These are phyloP conservation scores for Podaxis sp. DNA, from an alignment of 768 basidiomycete genomes.

Conservation along the genomic window DNA sequence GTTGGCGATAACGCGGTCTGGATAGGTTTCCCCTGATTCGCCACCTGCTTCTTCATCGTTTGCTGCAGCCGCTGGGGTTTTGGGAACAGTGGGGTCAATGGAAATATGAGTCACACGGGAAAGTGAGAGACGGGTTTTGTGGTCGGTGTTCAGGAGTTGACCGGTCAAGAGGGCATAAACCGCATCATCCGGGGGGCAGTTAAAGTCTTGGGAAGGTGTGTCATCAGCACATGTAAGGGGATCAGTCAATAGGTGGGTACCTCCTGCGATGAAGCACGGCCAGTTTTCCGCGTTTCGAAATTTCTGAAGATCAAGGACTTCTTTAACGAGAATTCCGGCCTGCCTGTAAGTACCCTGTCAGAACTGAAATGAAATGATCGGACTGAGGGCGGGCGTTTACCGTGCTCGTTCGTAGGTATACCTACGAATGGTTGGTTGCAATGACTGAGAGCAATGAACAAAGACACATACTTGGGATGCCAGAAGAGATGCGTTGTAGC, in stretches of 20 bases:
- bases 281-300: slow-evolving; percentile 42
- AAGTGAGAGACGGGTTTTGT: slow-evolving; percentile 44
- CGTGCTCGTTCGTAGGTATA: slow-evolving; percentile 84
- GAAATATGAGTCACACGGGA: slow-evolving; percentile 75
- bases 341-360: slow-evolving; percentile 48
- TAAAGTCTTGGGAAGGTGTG: slow-evolving; percentile 63
- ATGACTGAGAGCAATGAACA: background rate
- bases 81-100: slow-evolving; percentile 55
- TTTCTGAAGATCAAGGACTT: slow-evolving; percentile 50
- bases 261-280: slow-evolving; percentile 84
- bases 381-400: slow-evolving; percentile 28
- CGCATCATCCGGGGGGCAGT: slow-evolving; percentile 78
- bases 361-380: background rate
- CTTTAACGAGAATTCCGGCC: slow-evolving; percentile 66
- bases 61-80: slow-evolving; percentile 15
- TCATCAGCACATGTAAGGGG: background rate
- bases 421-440: slow-evolving; percentile 26
- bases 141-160: slow-evolving; percentile 48
- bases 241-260: slow-evolving; percentile 32
- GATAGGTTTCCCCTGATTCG: slow-evolving; percentile 52
- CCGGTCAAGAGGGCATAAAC: slow-evolving; percentile 76
- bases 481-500: slow-evolving; percentile 95
- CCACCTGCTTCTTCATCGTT: slow-evolving; percentile 34
- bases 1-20: slow-evolving; percentile 69
- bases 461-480: slow-evolving; percentile 71